Evolutionary conservation across 768 basidiomycete species (phyloP).

Genomic region (Suillus cothurnatus): DNA sequence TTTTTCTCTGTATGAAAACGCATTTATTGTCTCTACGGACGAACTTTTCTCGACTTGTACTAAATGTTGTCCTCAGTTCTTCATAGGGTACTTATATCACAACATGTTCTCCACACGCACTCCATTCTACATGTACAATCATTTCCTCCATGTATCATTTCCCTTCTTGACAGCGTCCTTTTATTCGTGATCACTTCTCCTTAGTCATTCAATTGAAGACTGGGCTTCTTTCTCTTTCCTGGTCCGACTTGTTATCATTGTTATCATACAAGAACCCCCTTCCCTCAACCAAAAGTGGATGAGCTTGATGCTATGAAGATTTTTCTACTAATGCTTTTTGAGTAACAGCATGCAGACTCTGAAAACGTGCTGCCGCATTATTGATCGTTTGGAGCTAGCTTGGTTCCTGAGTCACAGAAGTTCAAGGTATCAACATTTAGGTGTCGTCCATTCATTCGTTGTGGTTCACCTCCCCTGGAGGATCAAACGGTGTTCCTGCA

Average conservation of each 20-base stretch:
- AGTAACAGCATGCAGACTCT: not conserved
- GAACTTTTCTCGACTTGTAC: not conserved
- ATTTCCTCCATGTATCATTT: not conserved
- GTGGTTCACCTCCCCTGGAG: not conserved
- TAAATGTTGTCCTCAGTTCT: not conserved
- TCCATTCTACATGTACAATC: not conserved
- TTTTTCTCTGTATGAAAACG: not conserved
- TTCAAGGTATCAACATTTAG: not conserved
- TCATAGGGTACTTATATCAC: not conserved
- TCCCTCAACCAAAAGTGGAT: not conserved
- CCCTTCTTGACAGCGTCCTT: not conserved
- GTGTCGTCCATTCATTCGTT: not conserved
- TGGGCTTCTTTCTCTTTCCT: not conserved
- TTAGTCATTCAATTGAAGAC: not conserved
- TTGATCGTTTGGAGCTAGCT: not conserved
- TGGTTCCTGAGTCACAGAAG: not conserved
- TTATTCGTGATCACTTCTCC: not conserved
- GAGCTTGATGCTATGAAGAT: not conserved
- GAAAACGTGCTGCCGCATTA: not conserved
- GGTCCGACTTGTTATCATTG: conserved; percentile 4
- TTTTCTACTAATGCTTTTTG: not conserved
- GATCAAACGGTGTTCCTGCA: not conserved
- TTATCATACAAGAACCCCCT: conserved; percentile 4
- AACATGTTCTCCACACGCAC: not conserved
- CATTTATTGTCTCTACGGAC: not conserved